Percentiles rank a stretch among this genome's conserved stretches.
Conservation (phyloP, 2,329 filamentous ascomycete species). For the Metarhizium robertsii region DNA sequence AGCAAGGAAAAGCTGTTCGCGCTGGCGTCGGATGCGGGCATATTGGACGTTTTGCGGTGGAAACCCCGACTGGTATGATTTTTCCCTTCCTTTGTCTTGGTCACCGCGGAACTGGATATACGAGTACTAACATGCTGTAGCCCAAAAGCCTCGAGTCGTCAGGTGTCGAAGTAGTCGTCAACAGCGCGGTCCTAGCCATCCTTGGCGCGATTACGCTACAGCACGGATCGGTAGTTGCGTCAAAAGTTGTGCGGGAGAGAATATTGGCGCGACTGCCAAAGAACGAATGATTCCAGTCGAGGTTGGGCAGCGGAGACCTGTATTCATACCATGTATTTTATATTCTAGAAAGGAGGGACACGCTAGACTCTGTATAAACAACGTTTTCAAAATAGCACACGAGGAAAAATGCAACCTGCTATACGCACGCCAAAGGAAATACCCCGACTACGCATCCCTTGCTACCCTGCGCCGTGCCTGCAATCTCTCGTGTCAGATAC, state of each 20-base stretch:
- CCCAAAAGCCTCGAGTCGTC: conserved; percentile 61
- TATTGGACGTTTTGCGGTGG: conserved; percentile 77
- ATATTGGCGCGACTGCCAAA: conserved; percentile 43
- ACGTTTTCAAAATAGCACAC: neutral
- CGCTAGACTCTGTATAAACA: conserved; percentile 10
- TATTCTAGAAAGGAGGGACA: conserved; percentile 5
- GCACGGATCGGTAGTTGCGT: conserved; percentile 70
- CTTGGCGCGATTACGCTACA: conserved; percentile 86
- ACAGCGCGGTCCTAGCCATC: conserved; percentile 73
- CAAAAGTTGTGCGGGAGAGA: conserved; percentile 64
- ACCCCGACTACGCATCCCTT: neutral
- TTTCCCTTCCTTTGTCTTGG: neutral
- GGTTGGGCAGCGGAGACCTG: neutral
- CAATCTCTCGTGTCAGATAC: neutral
- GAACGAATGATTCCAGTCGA: neutral
- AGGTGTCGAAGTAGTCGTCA: conserved; percentile 65
- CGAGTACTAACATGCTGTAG: conserved; percentile 20
- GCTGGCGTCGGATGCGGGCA: conserved; percentile 60
- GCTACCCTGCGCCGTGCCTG: neutral
- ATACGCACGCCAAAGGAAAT: neutral
- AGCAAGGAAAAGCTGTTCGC: conserved; percentile 55
- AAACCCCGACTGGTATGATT: conserved; percentile 67
- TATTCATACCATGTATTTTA: conserved; percentile 15
- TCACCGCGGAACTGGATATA: neutral
- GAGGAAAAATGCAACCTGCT: neutral